Evolutionary conservation across 768 basidiomycete species (phyloP), one percentile per base, ranked within the genome.

Genomic region (Hygrophoropsis aurantiaca): DNA sequence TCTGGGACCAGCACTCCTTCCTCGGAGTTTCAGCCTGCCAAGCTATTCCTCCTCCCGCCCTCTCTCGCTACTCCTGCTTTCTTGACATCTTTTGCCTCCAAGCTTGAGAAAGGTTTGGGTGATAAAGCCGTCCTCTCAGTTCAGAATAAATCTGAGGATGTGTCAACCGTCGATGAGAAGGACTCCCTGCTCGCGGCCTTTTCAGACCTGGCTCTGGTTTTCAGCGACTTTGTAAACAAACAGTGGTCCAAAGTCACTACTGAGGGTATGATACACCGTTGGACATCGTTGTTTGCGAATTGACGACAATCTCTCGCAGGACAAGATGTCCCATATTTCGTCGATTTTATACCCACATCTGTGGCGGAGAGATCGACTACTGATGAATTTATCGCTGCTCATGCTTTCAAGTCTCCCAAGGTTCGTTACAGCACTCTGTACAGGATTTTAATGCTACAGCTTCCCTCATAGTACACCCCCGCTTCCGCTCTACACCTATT

Each of bases 401-500:
- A 57, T 16, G 40, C 32, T 8, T 26, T 46, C 4, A n/a, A 47
- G 18, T 30, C 36, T 24, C n/a, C 8, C 11, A 30, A 49, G 33
- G 62, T 64, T 37, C 50, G 62, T 46, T 2, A 3, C n/a, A n/a
- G n/a, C n/a, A n/a, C n/a, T n/a, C n/a, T n/a, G n/a, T n/a, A n/a
- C n/a, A n/a, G n/a, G n/a, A n/a, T n/a, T n/a, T n/a, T n/a, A n/a
- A n/a, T n/a, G n/a, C n/a, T n/a, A n/a, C n/a, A n/a, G n/a, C n/a
- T 15, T 23, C 10, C 15, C n/a, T 37, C 39, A 3, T 10, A 84
- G 79, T 73, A 71, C 50, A 70, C 75, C 0, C 56, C 57, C 6
- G 53, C 57, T 4, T 71, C 78, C 45, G 74, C 74, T 0, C 53
- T 71, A 4, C 62, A 71, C 16, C 60, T 79, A 15, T 81, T 83